Conservation (phyloP, 2,329 filamentous ascomycete species). For the Erysiphe pulchra region DNA sequence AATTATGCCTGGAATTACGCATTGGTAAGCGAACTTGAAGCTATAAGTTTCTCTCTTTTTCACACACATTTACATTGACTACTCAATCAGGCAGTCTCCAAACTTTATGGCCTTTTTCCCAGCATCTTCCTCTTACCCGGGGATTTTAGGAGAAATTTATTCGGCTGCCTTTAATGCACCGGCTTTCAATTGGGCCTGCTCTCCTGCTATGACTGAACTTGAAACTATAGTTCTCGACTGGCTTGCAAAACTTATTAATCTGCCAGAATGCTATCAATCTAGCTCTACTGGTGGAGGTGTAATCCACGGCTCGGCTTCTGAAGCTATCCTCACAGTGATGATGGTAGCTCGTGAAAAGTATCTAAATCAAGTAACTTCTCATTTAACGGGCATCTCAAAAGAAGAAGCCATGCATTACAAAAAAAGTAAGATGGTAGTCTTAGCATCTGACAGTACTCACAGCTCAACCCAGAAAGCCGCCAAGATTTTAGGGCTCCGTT, state of each 20-base stretch:
- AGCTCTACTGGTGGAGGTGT: conserved; percentile 53
- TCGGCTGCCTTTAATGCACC: conserved; percentile 68
- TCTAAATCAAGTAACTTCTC: conserved; percentile 31
- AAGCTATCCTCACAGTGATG: conserved; percentile 67
- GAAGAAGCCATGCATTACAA: conserved; percentile 45
- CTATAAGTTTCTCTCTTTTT: too few relatives aligned
- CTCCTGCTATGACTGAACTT: conserved; percentile 72
- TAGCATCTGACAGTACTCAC: conserved; percentile 59
- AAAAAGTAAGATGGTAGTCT: conserved; percentile 47
- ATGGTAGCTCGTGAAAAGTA: conserved; percentile 68
- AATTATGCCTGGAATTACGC: conserved; percentile 78
- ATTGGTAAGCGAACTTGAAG: conserved; percentile 30
- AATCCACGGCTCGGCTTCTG: conserved; percentile 78
- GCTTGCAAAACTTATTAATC: conserved; percentile 48
- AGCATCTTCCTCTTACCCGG: conserved; percentile 54
- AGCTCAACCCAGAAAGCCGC: conserved; percentile 72
- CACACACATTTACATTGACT: too few relatives aligned
- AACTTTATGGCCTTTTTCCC: conserved; percentile 96
- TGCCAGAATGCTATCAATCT: conserved; percentile 52
- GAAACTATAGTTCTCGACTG: conserved; percentile 87
- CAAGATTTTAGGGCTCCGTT: conserved; percentile 64
- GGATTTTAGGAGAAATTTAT: conserved; percentile 82
- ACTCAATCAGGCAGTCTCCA: conserved; percentile 38
- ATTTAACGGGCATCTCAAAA: conserved; percentile 26
- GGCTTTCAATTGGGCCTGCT: conserved; percentile 94